Evolutionary conservation across 1,139 yeast genomes (phyloP), one percentile per base, ranked within the genome.

Genomic region (Sugiyamaella paludigena): DNA sequence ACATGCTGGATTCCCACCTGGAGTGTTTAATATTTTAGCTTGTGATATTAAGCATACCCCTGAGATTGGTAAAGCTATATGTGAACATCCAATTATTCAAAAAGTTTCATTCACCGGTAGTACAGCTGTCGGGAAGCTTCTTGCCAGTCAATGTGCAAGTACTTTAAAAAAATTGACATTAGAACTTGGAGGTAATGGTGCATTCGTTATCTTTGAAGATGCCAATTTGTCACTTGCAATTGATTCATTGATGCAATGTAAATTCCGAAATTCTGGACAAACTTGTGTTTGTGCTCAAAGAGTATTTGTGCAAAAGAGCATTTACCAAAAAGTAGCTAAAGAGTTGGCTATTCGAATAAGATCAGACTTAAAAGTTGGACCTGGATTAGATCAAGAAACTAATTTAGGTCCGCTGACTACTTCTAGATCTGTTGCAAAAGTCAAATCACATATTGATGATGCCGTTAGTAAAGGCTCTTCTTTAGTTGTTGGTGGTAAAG

Each of bases 81-180:
- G 94, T 67, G 83, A 82, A 64, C 80, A 85, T 51, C 78, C 81
- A 16, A 67, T 70, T 35, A 76, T 88, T 47, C 81, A 79, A 62
- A 89, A 89, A 68, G 76, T 89, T 49, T 81, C 95, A n/a, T 89
- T 88, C 67, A 89, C 97, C 9, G 96, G 97, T 4, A 87, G 96
- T 8, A 89, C 96, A 11, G 73, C 74, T 36, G 87, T 87, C 24
- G 95, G 96, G 43, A 83, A 84, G 66, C 67, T 87, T 40, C 74
- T 88, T 58, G 84, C 87, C 91, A 65, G 72, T 44, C 95, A 87
- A 66, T 76, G 87, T 8, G 71, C 95, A 1, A 72, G 83, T 3
- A 83, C 94, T 6, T 73, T 88, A 63, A 89, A 89, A 69, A 88
- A 88, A 63, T 70, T 87, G 44, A 84, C 94, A 0, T 76, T 89